Percentiles rank a stretch among this genome's conserved stretches.
Conservation (phyloP, 2,329 filamentous ascomycete species). For the Oidium heveae region DNA sequence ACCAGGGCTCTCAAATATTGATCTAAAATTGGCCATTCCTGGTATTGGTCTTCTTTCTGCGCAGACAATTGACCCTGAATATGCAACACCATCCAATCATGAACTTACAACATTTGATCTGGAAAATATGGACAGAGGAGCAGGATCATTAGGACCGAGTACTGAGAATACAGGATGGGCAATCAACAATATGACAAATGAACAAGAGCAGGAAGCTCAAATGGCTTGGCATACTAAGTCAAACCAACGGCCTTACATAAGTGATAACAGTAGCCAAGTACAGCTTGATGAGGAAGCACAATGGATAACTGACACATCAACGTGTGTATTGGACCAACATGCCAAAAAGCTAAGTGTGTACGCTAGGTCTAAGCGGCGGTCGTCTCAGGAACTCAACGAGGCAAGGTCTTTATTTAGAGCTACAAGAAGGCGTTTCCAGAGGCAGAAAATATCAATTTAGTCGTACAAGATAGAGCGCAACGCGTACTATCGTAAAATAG, state of each 20-base stretch:
- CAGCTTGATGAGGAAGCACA: neutral
- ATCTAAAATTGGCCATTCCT: neutral
- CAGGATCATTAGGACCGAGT: neutral
- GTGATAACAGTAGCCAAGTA: neutral
- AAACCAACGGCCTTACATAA: neutral
- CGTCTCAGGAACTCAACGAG: neutral
- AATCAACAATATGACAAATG: neutral
- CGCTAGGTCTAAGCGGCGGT: neutral
- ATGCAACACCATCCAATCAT: neutral
- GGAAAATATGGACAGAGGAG: neutral
- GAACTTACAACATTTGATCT: neutral
- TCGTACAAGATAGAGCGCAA: neutral
- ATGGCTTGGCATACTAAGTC: neutral
- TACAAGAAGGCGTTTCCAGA: neutral
- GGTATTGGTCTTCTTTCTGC: neutral
- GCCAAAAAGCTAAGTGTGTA: neutral
- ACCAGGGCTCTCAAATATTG: neutral
- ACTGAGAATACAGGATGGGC: neutral
- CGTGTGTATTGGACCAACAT: neutral
- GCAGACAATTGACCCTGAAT: neutral
- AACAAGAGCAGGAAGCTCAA: neutral
- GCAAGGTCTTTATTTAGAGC: neutral
- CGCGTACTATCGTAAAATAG: neutral
- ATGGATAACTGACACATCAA: neutral
- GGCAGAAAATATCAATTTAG: neutral